A percentile compares a stretch with the other conserved stretches of the same genome.
Evolutionary conservation across 2,329 filamentous ascomycete species (phyloP).

Genomic region (Hypomyces rosellus): DNA sequence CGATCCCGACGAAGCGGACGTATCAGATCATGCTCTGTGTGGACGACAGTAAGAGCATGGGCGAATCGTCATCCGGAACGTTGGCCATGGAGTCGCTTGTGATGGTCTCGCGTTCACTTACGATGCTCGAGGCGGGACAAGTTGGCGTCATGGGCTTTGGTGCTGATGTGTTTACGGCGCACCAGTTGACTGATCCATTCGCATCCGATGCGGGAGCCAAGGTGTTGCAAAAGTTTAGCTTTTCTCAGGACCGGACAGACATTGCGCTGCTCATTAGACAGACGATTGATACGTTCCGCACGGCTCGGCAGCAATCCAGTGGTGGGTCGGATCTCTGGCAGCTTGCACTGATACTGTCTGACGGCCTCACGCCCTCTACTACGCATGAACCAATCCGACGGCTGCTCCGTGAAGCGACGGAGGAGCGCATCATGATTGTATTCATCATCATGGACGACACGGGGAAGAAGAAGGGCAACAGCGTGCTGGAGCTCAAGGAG

Average conservation of each 20-base stretch:
- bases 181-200: conserved; percentile 78
- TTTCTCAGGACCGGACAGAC: conserved; percentile 80
- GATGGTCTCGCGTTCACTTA: conserved; percentile 78
- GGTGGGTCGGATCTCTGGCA: conserved; percentile 79
- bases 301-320: conserved; percentile 53
- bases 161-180: conserved; percentile 72
- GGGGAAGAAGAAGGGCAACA: conserved; percentile 44
- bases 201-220: conserved; percentile 69
- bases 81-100: conserved; percentile 92
- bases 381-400: conserved; percentile 78
- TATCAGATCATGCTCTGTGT: conserved; percentile 98
- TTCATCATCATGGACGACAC: conserved; percentile 88
- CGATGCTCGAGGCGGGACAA: conserved; percentile 91
- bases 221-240: conserved; percentile 78
- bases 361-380: conserved; percentile 77
- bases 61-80: conserved; percentile 65
- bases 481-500: conserved; percentile 82
- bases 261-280: conserved; percentile 70
- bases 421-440: conserved; percentile 95
- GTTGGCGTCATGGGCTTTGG: conserved; percentile 91
- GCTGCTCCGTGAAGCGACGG: conserved; percentile 78
- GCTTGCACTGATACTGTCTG: conserved; percentile 84
- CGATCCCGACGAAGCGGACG: conserved; percentile 82
- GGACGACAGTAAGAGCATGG: conserved; percentile 93
- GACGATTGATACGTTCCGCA: conserved; percentile 75